A percentile compares a stretch with the other conserved stretches of the same genome.
Evolutionary conservation across 305 asterid species (phyloP).

Genomic region (Coffea humblotiana): DNA sequence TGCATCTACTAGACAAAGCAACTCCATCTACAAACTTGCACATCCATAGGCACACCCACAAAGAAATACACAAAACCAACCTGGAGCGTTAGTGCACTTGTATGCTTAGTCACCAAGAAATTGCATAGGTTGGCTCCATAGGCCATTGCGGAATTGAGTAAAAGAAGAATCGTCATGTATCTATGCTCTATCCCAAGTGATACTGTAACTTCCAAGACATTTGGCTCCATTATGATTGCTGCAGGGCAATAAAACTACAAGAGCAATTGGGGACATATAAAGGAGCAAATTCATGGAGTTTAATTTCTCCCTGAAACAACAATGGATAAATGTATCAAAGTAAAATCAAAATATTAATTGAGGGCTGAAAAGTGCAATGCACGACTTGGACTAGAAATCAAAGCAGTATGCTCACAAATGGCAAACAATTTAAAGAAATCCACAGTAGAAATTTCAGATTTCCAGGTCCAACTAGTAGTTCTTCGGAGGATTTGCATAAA

Average conservation of each 20-base stretch:
- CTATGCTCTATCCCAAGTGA: slow-evolving; percentile 59
- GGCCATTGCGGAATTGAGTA: slow-evolving; percentile 78
- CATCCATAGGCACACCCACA: not conserved
- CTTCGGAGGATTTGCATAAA: not conserved
- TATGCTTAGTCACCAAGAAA: slow-evolving; percentile 93
- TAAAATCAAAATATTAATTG: not conserved
- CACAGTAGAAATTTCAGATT: not conserved
- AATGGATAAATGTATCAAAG: not conserved
- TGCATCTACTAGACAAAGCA: not conserved
- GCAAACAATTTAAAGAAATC: not conserved
- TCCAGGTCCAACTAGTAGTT: not conserved
- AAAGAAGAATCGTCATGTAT: slow-evolving; percentile 71
- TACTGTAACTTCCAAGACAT: slow-evolving; percentile 54
- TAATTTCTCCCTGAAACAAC: slow-evolving; percentile 73
- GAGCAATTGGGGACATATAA: slow-evolving; percentile 96
- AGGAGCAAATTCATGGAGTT: slow-evolving; percentile 98
- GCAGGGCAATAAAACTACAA: slow-evolving; percentile 83
- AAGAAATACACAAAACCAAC: slow-evolving; percentile 31
- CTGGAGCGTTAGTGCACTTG: slow-evolving; percentile 98
- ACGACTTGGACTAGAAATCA: not conserved
- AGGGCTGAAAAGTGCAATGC: not conserved
- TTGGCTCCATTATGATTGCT: slow-evolving; percentile 74
- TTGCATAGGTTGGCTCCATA: slow-evolving; percentile 93
- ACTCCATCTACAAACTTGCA: not conserved
- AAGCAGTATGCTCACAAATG: not conserved